These are phyloP conservation scores for Lactifluus volemus DNA, from an alignment of 768 basidiomycete genomes.

Conservation along the genomic window DNA sequence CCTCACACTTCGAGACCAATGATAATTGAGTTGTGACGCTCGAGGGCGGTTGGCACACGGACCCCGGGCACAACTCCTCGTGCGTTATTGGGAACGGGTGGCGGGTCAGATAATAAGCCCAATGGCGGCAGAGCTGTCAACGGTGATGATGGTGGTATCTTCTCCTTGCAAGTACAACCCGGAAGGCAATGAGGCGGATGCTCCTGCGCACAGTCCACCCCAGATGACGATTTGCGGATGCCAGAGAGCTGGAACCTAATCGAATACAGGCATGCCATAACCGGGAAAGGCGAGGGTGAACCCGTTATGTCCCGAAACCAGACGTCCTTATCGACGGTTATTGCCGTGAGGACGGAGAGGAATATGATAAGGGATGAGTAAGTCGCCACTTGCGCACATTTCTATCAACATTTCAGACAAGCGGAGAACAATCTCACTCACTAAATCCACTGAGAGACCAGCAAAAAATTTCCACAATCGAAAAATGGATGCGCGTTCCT, in stretches of 20 bases:
- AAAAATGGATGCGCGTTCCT: not conserved
- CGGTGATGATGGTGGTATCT: conserved; percentile 16
- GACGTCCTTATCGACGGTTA: conserved; percentile 18
- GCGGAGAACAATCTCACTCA: not conserved
- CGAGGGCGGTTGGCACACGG: conserved; percentile 18
- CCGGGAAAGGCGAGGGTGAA: conserved; percentile 20
- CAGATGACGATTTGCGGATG: not conserved
- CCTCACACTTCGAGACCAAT: conserved; percentile 16
- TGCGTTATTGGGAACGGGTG: not conserved
- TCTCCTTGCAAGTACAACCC: conserved; percentile 15
- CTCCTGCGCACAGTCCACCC: not conserved
- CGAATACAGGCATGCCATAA: conserved; percentile 4
- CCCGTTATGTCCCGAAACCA: conserved; percentile 20
- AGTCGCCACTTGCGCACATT: conserved; percentile 1
- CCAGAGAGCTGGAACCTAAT: conserved; percentile 1
- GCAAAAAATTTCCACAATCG: conserved; percentile 11
- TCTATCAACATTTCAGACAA: not conserved
- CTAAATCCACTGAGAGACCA: conserved; percentile 16
- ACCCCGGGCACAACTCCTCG: conserved; percentile 14
- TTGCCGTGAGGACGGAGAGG: conserved; percentile 10
- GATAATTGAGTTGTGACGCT: conserved; percentile 18
- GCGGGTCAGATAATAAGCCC: not conserved
- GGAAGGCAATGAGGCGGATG: conserved; percentile 14
- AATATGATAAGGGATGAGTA: conserved; percentile 11
- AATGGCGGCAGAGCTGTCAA: conserved; percentile 11